Evolutionary conservation across 371 early-diverging fungal genomes (phyloP).

Genomic region (Rhizopus delemar): DNA sequence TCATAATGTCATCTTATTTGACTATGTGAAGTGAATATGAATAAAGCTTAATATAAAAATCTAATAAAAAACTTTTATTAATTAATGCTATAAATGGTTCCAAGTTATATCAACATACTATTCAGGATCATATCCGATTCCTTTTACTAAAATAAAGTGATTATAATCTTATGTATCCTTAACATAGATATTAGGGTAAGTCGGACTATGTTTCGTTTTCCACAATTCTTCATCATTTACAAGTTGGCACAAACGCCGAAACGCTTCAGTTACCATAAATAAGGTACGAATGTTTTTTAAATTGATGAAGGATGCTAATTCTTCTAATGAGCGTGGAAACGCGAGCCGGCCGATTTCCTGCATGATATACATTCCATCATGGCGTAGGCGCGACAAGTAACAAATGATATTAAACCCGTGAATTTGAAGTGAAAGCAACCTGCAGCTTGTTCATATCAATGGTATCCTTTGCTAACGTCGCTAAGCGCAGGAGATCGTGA

Average conservation of each 20-base stretch:
- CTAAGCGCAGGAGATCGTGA: slow-evolving; percentile 16
- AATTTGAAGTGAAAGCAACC: slow-evolving; percentile 21
- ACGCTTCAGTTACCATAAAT: slow-evolving; percentile 19
- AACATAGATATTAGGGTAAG: slow-evolving; percentile 7
- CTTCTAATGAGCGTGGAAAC: slow-evolving; percentile 19
- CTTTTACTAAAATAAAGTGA: too few relatives aligned
- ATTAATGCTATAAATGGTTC: too few relatives aligned
- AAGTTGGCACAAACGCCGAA: slow-evolving; percentile 18
- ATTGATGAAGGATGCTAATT: slow-evolving; percentile 17
- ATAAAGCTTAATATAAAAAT: too few relatives aligned
- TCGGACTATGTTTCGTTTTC: slow-evolving; percentile 12
- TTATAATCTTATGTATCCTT: too few relatives aligned
- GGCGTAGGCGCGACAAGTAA: slow-evolving; percentile 19
- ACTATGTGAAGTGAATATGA: too few relatives aligned
- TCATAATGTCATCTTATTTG: too few relatives aligned
- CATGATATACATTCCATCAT: slow-evolving; percentile 27
- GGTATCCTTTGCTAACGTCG: slow-evolving; percentile 13
- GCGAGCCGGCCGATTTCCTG: slow-evolving; percentile 24
- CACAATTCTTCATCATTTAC: slow-evolving; percentile 15
- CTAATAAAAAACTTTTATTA: too few relatives aligned
- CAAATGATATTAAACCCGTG: slow-evolving; percentile 16
- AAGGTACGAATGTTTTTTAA: slow-evolving; percentile 16
- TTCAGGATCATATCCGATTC: too few relatives aligned
- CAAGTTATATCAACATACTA: too few relatives aligned
- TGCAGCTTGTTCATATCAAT: slow-evolving; percentile 24